Base-by-base conservation (phyloP, 805 yeast species). In the Monosporozyma solicola region DNA sequence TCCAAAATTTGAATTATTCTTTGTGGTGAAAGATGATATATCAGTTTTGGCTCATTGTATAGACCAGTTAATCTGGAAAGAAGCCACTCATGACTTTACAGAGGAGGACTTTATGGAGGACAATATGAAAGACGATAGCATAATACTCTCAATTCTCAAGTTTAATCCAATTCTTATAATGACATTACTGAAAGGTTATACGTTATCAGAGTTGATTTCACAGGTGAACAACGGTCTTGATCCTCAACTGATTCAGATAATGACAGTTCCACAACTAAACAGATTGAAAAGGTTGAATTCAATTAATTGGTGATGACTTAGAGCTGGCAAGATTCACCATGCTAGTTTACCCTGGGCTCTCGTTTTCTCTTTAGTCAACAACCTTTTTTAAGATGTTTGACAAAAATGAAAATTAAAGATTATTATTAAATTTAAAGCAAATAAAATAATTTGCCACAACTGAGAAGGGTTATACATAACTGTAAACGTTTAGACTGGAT, bases 1-100 rank as follows among this genome's bases (percentile, higher is more conserved):
- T 8, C 39, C 51, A 9, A 47, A 50, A 32, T 51, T 55, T 16
- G 50, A 55, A 47, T 44, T 55, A 4, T 54, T 53, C 50, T 50
- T 57, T 32, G 29, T 22, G 16, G 9, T 24, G 27, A 16, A 29
- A 9, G 24, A 37, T n/a, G 24, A 5, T 6, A 11, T 37, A 2
- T 16, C 45, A 6, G 22, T 51, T 5, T 13, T 27, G 16, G 32
- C 48, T 13, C 32, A 41, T 8, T 25, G 15, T n/a, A 16, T 51
- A 13, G 35, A 4, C 2, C 24, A 22, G 20, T 9, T 39, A 8
- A 39, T 50, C 5, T n/a, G 32, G 11, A 29, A 41, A 43, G 51
- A 51, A 25, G 49, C 48, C 3, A 6, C 8, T 13, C 11, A 41
- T 10, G 20, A 32, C 7, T 27, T 37, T 29, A 27, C n/a, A 25